A percentile compares a stretch with the other conserved stretches of the same genome.
Conservation (phyloP, 2,329 filamentous ascomycete genomes). For the Aspergillus awamori region DNA sequence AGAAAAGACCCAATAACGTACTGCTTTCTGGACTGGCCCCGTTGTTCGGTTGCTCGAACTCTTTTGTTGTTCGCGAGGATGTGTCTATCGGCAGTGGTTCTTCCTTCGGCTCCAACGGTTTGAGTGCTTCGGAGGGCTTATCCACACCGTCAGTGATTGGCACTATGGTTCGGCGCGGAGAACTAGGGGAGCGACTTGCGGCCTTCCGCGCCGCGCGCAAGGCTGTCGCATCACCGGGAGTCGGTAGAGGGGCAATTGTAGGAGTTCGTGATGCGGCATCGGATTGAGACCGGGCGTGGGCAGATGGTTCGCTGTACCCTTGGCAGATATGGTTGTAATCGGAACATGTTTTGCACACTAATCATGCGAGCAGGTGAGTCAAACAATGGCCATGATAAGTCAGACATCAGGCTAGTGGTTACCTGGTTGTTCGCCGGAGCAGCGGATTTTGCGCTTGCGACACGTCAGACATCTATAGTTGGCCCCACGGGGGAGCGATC, state of each 20-base stretch:
- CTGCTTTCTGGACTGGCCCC: conserved; percentile 43
- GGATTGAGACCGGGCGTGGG: conserved; percentile 37
- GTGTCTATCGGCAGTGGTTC: conserved; percentile 19
- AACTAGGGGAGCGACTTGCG: conserved; percentile 34
- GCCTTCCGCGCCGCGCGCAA: conserved; percentile 22
- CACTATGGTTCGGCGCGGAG: conserved; percentile 15
- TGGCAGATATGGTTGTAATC: conserved; percentile 71
- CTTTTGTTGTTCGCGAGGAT: conserved; percentile 25
- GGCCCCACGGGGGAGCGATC: background rate
- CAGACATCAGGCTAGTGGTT: conserved; percentile 12
- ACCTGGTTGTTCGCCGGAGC: conserved; percentile 70
- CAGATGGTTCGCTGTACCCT: conserved; percentile 61
- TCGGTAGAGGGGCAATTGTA: conserved; percentile 21
- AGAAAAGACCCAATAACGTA: conserved; percentile 24
- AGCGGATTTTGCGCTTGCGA: conserved; percentile 74
- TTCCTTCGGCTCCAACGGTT: conserved; percentile 24
- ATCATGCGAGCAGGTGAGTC: conserved; percentile 9
- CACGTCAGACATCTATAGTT: conserved; percentile 67
- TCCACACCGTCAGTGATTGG: conserved; percentile 13
- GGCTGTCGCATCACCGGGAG: conserved; percentile 21
- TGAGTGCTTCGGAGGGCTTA: conserved; percentile 21
- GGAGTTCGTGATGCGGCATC: conserved; percentile 31
- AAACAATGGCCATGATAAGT: background rate
- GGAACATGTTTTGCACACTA: conserved; percentile 69
- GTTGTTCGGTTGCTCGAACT: conserved; percentile 27